Evolutionary conservation across 225 moss, liverwort and hornwort genomes (phyloP), one percentile per base, ranked within the genome.

Genomic region (Rhytidiadelphus loreus): DNA sequence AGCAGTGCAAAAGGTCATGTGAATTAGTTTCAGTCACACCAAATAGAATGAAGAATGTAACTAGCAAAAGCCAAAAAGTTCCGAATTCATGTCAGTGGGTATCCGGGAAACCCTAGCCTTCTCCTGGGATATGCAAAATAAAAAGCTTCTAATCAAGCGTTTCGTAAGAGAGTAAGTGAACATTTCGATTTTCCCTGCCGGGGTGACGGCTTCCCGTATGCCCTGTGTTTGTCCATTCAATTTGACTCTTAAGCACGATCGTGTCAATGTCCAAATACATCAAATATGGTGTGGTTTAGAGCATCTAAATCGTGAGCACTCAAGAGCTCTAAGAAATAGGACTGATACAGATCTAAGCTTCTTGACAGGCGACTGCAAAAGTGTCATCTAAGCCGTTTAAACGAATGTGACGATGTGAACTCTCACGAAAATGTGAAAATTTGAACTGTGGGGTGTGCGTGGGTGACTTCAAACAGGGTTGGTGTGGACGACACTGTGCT

Each of bases 401-500:
- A 26, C 19, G 19, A 29, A 41, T 55, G 2, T 6, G 24, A 46
- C 33, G 24, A 26, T 64, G 25, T 9, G 9, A n/a, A 28, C 37
- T 29, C 68, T 68, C 26, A 53, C 39, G 53, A 19, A 15, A 70
- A 30, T 39, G 3, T 65, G 82, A 37, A 83, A 26, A 17, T 43
- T 3, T 63, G 35, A 50, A 24, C 16, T 26, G 26, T 64, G 64
- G 12, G 14, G 32, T 12, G 60, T 12, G 60, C 4, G 44, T 39
- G 26, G 16, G 17, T 79, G 79, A 50, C 64, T 26, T 37, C 5
- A 16, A 65, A 43, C 86, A 91, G 91, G 66, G 18, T 91, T 44
- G 91, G 91, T 15, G 91, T 89, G 84, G 91, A 91, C 80, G 52
- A 86, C n/a, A 46, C 35, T 33, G 79, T 91, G 24, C 70, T 91